Evolutionary conservation across 2,329 filamentous ascomycete species (phyloP).

Genomic region (Fusarium secorum): DNA sequence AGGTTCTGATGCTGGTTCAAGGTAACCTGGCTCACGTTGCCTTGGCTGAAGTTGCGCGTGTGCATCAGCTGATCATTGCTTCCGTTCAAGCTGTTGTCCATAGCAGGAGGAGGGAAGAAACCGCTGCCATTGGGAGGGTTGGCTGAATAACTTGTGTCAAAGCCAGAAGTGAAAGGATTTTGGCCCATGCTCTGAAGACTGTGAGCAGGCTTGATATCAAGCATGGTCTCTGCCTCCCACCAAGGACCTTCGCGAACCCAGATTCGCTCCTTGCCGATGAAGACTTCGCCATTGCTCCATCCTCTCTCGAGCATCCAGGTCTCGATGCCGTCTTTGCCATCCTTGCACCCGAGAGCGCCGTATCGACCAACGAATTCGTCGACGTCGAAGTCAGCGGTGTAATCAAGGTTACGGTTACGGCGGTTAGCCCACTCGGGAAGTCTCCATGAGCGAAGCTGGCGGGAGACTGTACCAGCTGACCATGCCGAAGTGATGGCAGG

Average conservation of each 20-base stretch:
- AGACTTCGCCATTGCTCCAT: slow-evolving; percentile 97
- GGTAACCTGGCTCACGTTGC: slow-evolving; percentile 64
- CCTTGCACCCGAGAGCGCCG: slow-evolving; percentile 81
- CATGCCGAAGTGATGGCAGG: slow-evolving; percentile 81
- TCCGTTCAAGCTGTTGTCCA: slow-evolving; percentile 68
- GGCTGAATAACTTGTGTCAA: slow-evolving; percentile 78
- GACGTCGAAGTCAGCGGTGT: slow-evolving; percentile 94
- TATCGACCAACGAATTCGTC: slow-evolving; percentile 92
- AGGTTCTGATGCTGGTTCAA: slow-evolving; percentile 51
- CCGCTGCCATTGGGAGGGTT: slow-evolving; percentile 70
- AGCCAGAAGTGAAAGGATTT: slow-evolving; percentile 54
- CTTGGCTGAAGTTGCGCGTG: slow-evolving; percentile 63
- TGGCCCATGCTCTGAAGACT: slow-evolving; percentile 52
- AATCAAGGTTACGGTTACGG: slow-evolving; percentile 88
- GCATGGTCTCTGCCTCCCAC: slow-evolving; percentile 98
- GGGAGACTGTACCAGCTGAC: slow-evolving; percentile 92
- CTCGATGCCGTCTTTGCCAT: slow-evolving; percentile 91
- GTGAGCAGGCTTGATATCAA: slow-evolving; percentile 81
- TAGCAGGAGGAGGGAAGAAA: slow-evolving; percentile 73
- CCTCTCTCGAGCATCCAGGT: slow-evolving; percentile 93
- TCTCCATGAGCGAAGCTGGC: slow-evolving; percentile 91
- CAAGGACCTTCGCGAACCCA: slow-evolving; percentile 95
- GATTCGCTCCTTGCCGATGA: slow-evolving; percentile 87
- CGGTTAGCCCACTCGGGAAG: slow-evolving; percentile 97
- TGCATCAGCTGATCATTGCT: slow-evolving; percentile 78